Evolutionary conservation across 306 rosid species (phyloP).

Genomic region (Canavalia gladiata): DNA sequence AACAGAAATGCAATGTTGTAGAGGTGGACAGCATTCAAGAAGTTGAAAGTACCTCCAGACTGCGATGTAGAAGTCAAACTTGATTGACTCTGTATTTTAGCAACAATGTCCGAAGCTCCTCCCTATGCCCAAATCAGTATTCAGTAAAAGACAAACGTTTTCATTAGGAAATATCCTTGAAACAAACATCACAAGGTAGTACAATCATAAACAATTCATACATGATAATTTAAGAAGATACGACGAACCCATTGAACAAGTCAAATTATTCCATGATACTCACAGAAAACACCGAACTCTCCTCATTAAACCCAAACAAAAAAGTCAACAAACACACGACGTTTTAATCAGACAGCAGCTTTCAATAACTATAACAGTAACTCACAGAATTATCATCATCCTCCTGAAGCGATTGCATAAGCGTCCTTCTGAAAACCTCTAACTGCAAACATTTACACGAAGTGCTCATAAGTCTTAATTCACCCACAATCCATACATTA

Average conservation of each 20-base stretch:
- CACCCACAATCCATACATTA: conserved; percentile 5
- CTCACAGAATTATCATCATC: conserved; percentile 85
- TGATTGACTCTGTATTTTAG: conserved; percentile 60
- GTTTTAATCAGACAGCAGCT: not conserved
- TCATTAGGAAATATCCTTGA: conserved; percentile 6
- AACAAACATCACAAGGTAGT: conserved; percentile 35
- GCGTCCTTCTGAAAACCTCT: conserved; percentile 92
- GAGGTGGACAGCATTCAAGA: not conserved
- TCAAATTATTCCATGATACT: conserved; percentile 17
- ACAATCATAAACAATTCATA: not conserved
- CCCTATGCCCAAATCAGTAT: conserved; percentile 53
- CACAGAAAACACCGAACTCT: conserved; percentile 16
- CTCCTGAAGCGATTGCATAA: conserved; percentile 91
- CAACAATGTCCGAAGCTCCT: conserved; percentile 65
- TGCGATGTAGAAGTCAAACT: conserved; percentile 60
- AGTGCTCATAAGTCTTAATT: conserved; percentile 5
- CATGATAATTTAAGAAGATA: not conserved
- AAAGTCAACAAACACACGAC: conserved; percentile 11
- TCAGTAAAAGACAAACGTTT: conserved; percentile 37
- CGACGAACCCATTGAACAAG: conserved; percentile 12
- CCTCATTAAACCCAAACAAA: conserved; percentile 13
- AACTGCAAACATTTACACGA: conserved; percentile 60
- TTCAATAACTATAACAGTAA: not conserved
- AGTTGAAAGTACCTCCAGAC: conserved; percentile 62
- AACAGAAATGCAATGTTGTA: conserved; percentile 1